Conservation (phyloP, 495 filamentous ascomycete genomes). For the Alectoria sarmentosa region DNA sequence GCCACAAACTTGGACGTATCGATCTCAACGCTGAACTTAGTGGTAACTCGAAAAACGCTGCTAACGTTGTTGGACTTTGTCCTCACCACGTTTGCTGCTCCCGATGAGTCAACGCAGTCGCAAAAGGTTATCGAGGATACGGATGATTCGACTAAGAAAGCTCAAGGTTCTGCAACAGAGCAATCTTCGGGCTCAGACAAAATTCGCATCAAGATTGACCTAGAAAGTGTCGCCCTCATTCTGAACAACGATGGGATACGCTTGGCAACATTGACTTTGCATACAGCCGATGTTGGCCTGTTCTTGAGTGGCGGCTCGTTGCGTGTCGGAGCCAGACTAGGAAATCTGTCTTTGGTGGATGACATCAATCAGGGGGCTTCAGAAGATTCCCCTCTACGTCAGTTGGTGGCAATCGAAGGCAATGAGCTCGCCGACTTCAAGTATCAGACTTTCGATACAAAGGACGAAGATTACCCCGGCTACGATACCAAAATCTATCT, state of each 20-base stretch:
- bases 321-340: slow-evolving; percentile 77
- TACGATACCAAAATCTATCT: slow-evolving; percentile 88
- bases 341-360: slow-evolving; percentile 80
- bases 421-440: slow-evolving; percentile 96
- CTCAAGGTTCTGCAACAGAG: slow-evolving; percentile 29
- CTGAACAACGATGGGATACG: slow-evolving; percentile 98
- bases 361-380: slow-evolving; percentile 90
- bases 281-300: slow-evolving; percentile 82
- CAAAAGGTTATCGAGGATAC: slow-evolving; percentile 43
- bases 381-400: slow-evolving; percentile 70
- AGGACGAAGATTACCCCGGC: slow-evolving; percentile 72
- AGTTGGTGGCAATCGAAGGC: slow-evolving; percentile 88
- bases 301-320: slow-evolving; percentile 79
- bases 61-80: slow-evolving; percentile 94
- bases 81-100: slow-evolving; percentile 85
- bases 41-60: slow-evolving; percentile 88
- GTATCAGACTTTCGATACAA: slow-evolving; percentile 88
- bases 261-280: slow-evolving; percentile 84
- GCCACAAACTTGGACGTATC: slow-evolving; percentile 87
- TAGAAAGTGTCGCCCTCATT: slow-evolving; percentile 88
- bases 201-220: slow-evolving; percentile 78
- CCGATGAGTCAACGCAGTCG: slow-evolving; percentile 40
- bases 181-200: slow-evolving; percentile 41
- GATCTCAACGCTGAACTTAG: slow-evolving; percentile 89
- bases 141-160: slow-evolving; percentile 30